phyloP scores from a whole-genome alignment of 768 basidiomycete species.

The Cystobasidium ongulense region DNA sequence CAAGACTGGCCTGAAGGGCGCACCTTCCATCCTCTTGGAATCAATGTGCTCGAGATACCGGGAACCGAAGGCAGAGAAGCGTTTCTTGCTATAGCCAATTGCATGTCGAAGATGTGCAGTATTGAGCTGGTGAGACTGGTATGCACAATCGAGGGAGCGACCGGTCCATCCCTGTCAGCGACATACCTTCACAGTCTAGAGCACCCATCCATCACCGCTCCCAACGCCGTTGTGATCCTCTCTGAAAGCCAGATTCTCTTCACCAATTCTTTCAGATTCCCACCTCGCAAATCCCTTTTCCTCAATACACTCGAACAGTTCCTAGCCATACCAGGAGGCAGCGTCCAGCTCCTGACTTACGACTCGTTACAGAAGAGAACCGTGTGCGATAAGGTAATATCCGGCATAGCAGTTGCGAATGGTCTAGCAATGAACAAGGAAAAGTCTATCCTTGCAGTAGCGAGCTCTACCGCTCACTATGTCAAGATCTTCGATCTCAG shows the following conservation, averaged over 20 bases:
- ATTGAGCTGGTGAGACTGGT: conserved; percentile 20
- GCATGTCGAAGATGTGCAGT: background rate
- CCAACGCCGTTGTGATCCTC: conserved; percentile 24
- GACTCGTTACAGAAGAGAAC: background rate
- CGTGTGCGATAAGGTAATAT: background rate
- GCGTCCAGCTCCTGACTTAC: background rate
- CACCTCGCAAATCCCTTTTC: conserved; percentile 1
- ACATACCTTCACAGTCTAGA: background rate
- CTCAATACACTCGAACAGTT: conserved; percentile 11
- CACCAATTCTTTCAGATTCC: conserved; percentile 9
- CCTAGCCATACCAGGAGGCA: conserved; percentile 7
- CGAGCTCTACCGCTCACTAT: background rate
- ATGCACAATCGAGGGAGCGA: background rate
- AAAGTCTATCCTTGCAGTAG: conserved; percentile 18
- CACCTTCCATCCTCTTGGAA: conserved; percentile 22
- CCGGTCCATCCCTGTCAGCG: background rate
- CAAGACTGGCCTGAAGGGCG: conserved; percentile 2
- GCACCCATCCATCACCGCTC: conserved; percentile 12
- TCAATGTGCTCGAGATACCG: background rate
- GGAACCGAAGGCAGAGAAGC: background rate
- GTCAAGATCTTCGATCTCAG: conserved; percentile 9
- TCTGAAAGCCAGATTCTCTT: background rate
- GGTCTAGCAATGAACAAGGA: conserved; percentile 14
- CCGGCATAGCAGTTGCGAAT: conserved; percentile 11
- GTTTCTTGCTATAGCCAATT: conserved; percentile 4